Percentiles rank a stretch among this genome's conserved stretches.
Evolutionary conservation across 805 yeast species (phyloP).

Genomic region (Lipomyces lipofer): DNA sequence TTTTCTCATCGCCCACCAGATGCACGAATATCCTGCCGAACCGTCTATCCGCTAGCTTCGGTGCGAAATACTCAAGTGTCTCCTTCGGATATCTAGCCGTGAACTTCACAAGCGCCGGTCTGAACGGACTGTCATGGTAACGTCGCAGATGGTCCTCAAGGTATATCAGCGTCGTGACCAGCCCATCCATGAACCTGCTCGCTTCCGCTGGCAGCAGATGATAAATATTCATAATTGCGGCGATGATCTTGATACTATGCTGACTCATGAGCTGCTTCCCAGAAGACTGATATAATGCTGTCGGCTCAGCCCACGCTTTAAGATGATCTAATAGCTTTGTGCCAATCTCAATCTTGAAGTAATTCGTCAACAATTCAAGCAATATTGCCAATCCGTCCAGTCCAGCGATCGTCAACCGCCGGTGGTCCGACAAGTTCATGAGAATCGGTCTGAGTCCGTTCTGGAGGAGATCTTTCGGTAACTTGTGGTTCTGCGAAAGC

Average conservation of each 20-base stretch:
- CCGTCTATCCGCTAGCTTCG: conserved; percentile 64
- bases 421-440: conserved; percentile 92
- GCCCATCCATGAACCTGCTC: conserved; percentile 83
- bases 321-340: conserved; percentile 87
- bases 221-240: conserved; percentile 86
- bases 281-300: conserved; percentile 70
- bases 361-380: conserved; percentile 81
- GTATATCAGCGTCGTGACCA: conserved; percentile 70
- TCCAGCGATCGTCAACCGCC: conserved; percentile 83
- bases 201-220: conserved; percentile 92
- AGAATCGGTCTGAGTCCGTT: conserved; percentile 93
- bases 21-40: conserved; percentile 68
- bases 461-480: conserved; percentile 94
- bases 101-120: conserved; percentile 86
- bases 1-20: conserved; percentile 57
- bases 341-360: conserved; percentile 96
- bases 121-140: conserved; percentile 82
- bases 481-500: conserved; percentile 76
- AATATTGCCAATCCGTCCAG: conserved; percentile 87
- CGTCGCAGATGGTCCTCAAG: conserved; percentile 83
- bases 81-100: conserved; percentile 79
- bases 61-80: conserved; percentile 66
- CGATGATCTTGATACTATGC: conserved; percentile 79
- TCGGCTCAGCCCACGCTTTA: conserved; percentile 93
- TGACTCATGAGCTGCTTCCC: conserved; percentile 79